phyloP scores from a whole-genome alignment of 176 grass and related monocot species.

The Oryza rufipogon region DNA sequence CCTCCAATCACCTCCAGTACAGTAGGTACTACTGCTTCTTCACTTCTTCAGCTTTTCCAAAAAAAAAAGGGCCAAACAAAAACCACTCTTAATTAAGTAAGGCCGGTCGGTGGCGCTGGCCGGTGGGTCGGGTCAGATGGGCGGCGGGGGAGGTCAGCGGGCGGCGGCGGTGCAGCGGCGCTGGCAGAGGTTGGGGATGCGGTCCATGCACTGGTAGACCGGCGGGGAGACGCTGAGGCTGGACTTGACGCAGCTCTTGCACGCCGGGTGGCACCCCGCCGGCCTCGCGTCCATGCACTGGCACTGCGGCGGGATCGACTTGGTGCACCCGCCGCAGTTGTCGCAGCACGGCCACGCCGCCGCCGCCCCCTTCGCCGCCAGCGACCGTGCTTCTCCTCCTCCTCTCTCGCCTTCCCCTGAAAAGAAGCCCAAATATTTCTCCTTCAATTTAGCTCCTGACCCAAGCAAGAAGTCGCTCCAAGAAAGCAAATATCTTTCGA shows the following conservation, averaged over 20 bases:
- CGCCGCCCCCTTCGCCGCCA: not conserved
- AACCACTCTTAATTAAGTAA: constrained; percentile 13
- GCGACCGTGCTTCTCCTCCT: not conserved
- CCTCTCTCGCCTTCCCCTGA: constrained; percentile 10
- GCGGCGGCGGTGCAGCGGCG: constrained; percentile 47
- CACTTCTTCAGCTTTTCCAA: not conserved
- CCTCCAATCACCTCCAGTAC: not conserved
- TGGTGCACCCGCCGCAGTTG: constrained; percentile 74
- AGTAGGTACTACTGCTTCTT: not conserved
- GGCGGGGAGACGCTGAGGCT: constrained; percentile 60
- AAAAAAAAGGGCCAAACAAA: not conserved
- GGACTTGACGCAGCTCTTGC: constrained; percentile 71
- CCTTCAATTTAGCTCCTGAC: not conserved
- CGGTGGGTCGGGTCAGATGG: constrained; percentile 1
- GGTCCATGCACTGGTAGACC: constrained; percentile 82
- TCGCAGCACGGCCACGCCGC: constrained; percentile 74
- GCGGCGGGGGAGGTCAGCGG: not conserved
- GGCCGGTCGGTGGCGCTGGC: not conserved
- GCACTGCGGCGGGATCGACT: constrained; percentile 49
- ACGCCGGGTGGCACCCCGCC: constrained; percentile 75
- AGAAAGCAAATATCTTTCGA: not conserved
- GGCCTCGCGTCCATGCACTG: constrained; percentile 65
- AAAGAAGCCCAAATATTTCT: constrained; percentile 8
- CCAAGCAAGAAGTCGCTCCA: not conserved
- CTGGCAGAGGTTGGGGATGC: constrained; percentile 59